A percentile compares a stretch with the other conserved stretches of the same genome.
phyloP scores from a whole-genome alignment of 108 stramenopile species.

The Aurantiochytrium sp. region DNA sequence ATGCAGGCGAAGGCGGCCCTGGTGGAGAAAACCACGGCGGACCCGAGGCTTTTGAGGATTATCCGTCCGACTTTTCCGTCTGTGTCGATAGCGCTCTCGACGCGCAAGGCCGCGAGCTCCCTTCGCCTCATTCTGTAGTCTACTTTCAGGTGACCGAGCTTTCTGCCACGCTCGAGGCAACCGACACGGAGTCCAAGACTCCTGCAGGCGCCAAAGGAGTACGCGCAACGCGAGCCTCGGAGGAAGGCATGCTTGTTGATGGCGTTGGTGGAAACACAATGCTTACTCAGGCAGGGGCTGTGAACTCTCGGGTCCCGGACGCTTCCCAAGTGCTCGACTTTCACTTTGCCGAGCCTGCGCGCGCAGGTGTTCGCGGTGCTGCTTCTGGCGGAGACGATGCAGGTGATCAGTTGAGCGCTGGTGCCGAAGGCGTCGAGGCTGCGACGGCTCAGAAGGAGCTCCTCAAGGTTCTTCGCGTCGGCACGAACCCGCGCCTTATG shows the following conservation, averaged over 20 bases:
- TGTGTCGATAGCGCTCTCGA: neutral
- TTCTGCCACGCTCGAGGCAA: neutral
- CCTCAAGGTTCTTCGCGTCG: neutral
- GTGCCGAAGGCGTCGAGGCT: neutral
- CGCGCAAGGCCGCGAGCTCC: neutral
- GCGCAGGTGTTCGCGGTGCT: neutral
- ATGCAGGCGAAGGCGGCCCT: neutral
- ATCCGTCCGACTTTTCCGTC: neutral
- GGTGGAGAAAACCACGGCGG: neutral
- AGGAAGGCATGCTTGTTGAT: neutral
- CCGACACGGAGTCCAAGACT: neutral
- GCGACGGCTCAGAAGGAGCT: neutral
- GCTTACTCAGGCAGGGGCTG: slow-evolving; percentile 2
- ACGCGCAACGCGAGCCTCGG: neutral
- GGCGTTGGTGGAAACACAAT: slow-evolving; percentile 5
- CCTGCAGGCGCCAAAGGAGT: neutral
- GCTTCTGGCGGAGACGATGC: neutral
- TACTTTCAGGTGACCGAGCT: slow-evolving; percentile 5
- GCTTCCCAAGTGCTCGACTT: neutral
- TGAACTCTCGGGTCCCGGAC: neutral
- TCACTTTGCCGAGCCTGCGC: neutral
- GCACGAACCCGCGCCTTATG: neutral
- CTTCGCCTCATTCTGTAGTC: neutral
- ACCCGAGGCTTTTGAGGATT: neutral
- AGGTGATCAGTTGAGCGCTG: neutral